Evolutionary conservation across 768 basidiomycete species (phyloP).

Genomic region (Termitomyces sp.): DNA sequence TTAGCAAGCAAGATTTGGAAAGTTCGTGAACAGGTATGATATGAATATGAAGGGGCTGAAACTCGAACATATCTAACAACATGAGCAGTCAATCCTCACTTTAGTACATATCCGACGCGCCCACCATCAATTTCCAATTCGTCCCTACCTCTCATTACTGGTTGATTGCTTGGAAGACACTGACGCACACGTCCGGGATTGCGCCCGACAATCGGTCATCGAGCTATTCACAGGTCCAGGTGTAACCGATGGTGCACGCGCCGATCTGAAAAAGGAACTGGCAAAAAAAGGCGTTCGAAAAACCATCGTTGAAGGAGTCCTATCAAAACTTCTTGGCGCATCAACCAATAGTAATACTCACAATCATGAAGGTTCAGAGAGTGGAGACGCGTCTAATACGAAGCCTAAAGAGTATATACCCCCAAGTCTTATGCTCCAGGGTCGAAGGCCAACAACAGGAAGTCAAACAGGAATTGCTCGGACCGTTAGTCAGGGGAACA

Average conservation of each 20-base stretch:
- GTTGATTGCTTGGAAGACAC: conserved; percentile 88
- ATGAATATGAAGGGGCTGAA: neutral
- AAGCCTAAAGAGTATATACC: conserved; percentile 62
- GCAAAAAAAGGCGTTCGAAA: conserved; percentile 82
- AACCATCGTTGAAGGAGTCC: conserved; percentile 76
- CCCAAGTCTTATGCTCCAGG: conserved; percentile 64
- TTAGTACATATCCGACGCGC: conserved; percentile 69
- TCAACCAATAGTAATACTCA: conserved; percentile 36
- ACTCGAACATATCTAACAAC: neutral
- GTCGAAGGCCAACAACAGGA: conserved; percentile 41
- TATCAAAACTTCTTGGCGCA: conserved; percentile 56
- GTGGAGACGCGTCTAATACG: conserved; percentile 36
- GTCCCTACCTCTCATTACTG: conserved; percentile 72
- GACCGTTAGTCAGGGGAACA: conserved; percentile 42
- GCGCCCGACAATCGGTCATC: conserved; percentile 74
- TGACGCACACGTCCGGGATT: conserved; percentile 85
- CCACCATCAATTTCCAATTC: conserved; percentile 72
- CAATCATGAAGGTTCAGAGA: conserved; percentile 57
- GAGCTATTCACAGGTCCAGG: conserved; percentile 81
- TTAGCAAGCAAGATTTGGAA: conserved; percentile 81
- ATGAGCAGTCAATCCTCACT: conserved; percentile 49
- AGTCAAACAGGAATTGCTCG: conserved; percentile 34
- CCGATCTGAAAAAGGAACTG: conserved; percentile 93
- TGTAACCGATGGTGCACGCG: conserved; percentile 80
- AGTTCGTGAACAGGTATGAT: conserved; percentile 76